Evolutionary conservation across 371 early-diverging fungal genomes (phyloP), one percentile per base, ranked within the genome.

Genomic region (Syncephalis plumigaleata): DNA sequence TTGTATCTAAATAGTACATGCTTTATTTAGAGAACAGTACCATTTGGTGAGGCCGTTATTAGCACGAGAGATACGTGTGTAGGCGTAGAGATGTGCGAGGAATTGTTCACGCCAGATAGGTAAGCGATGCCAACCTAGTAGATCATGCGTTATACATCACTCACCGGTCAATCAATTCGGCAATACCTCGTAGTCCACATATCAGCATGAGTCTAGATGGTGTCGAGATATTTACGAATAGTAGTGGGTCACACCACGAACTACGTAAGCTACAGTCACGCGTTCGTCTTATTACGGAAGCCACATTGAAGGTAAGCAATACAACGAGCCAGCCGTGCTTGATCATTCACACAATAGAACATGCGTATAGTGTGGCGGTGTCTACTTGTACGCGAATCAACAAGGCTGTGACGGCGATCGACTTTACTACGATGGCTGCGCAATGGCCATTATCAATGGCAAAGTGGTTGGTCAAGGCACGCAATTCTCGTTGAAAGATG

Each of bases 321-420:
- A 37, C 17, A 38, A 4, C 18, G 16, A 17, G n/a, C 1, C 22
- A 45, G 23, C 15, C 27, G 36, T 23, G 36, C 39, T 25, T n/a
- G n/a, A n/a, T n/a, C n/a, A n/a, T n/a, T n/a, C n/a, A n/a, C n/a
- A n/a, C n/a, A n/a, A n/a, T n/a, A n/a, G n/a, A n/a, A 16, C 9
- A 40, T 31, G 16, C 38, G 36, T 42, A 16, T 39, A 67, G 65
- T 73, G 77, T 36, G 94, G 95, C 45, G 98, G 98, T 27, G 71
- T 90, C 11, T 98, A 98, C 55, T 57, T 96, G 31, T 98, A 98
- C 54, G 70, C 94, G 2, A 98, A 98, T 60, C 94, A 91, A 52
- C 79, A 86, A 60, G 98, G 98, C 2, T 98, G 98, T 57, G 98
- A 96, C 52, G 98, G 95, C n/a, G 97, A 98, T 62, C 76, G 97